phyloP scores from a whole-genome alignment of 176 grass and related monocot genomes.

The Sorghum bicolor region DNA sequence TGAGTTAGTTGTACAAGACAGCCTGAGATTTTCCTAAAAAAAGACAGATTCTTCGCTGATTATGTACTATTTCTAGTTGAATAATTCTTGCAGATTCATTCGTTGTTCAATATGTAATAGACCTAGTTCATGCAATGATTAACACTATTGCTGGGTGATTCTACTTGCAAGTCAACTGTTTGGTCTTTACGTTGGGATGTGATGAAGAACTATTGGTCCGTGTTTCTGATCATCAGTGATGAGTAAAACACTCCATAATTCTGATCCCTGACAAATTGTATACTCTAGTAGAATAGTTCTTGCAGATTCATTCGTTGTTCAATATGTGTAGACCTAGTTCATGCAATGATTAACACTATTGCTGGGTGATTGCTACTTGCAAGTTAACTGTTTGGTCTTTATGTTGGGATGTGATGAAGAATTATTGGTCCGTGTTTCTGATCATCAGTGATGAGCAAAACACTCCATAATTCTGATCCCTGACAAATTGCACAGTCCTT shows the following conservation, averaged over 20 bases:
- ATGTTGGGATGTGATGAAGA: constrained; percentile 36
- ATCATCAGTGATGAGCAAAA: constrained; percentile 42
- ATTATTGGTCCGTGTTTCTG: constrained; percentile 58
- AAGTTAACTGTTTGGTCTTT: no score
- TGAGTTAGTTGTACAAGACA: neutral
- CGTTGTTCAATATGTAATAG: no score
- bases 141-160: no score
- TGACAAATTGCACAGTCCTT: neutral
- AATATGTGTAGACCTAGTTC: no score
- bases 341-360: no score
- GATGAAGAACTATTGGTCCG: constrained; percentile 47
- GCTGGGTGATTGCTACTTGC: no score
- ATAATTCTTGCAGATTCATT: neutral
- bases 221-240: constrained; percentile 54
- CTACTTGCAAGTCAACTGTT: no score
- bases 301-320: no score
- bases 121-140: no score
- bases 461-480: constrained; percentile 33
- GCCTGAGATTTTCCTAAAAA: neutral
- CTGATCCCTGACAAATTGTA: constrained; percentile 25
- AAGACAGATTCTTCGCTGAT: no score
- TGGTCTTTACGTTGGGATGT: neutral
- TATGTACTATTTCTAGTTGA: neutral
- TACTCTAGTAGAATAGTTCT: neutral
- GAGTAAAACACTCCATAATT: constrained; percentile 31